A percentile compares a stretch with the other conserved stretches of the same genome.
Evolutionary conservation across 352 stramenopile genomes (phyloP).

Genomic region (Thraustochytrium sp.): DNA sequence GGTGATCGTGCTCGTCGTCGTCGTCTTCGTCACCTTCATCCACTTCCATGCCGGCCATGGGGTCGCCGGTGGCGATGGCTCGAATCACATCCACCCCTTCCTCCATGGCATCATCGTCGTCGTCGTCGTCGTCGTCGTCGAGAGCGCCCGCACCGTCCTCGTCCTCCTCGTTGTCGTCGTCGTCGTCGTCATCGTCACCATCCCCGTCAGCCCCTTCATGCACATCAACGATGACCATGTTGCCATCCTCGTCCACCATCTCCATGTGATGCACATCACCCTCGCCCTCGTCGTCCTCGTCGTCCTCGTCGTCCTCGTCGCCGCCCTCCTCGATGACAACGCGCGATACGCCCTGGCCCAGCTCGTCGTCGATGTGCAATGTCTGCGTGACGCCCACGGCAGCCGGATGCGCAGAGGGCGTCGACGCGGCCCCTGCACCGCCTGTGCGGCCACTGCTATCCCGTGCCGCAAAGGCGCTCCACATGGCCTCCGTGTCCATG

Average conservation of each 20-base stretch:
- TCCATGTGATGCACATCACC: neutral
- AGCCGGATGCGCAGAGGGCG: too few species aligned
- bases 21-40: slow-evolving; percentile 16
- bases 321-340: too few species aligned
- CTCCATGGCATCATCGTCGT: neutral
- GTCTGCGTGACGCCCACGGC: too few species aligned
- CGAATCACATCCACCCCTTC: neutral
- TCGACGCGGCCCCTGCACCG: neutral
- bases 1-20: neutral
- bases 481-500: slow-evolving; percentile 7
- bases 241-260: neutral
- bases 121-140: neutral
- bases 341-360: too few species aligned
- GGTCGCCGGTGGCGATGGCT: neutral
- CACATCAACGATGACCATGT: neutral
- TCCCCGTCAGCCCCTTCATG: slow-evolving; percentile 5
- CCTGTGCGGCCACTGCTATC: neutral
- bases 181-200: slow-evolving; percentile 30
- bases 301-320: too few species aligned
- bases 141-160: slow-evolving; percentile 17
- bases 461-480: slow-evolving; percentile 16
- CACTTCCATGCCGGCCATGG: neutral
- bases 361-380: too few species aligned
- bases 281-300: neutral
- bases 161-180: slow-evolving; percentile 25